Percentiles rank a stretch among this genome's conserved stretches.
Evolutionary conservation across 495 filamentous ascomycete genomes (phyloP).

Genomic region (Cudoniella acicularis): DNA sequence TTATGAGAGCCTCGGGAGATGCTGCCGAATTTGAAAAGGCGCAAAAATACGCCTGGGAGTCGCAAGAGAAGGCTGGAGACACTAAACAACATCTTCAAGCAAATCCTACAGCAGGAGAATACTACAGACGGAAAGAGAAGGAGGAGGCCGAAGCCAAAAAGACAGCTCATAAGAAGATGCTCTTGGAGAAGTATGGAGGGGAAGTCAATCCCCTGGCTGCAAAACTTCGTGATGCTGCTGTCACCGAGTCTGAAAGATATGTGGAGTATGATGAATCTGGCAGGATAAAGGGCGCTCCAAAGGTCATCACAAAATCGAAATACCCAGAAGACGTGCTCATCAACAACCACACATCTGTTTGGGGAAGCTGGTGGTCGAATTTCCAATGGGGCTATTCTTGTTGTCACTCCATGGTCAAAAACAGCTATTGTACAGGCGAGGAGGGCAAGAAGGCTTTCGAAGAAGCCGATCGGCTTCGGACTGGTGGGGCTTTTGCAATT

Average conservation of each 20-base stretch:
- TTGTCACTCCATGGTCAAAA: slow-evolving; percentile 89
- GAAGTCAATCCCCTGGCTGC: slow-evolving; percentile 61
- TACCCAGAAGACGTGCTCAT: slow-evolving; percentile 82
- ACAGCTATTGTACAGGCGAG: slow-evolving; percentile 95
- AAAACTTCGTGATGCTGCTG: slow-evolving; percentile 59
- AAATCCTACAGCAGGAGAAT: slow-evolving; percentile 90
- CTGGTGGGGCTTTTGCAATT: slow-evolving; percentile 40
- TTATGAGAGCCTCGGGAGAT: slow-evolving; percentile 85
- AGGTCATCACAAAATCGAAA: slow-evolving; percentile 73
- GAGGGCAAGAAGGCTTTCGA: slow-evolving; percentile 73
- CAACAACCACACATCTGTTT: slow-evolving; percentile 91
- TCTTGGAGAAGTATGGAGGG: slow-evolving; percentile 84
- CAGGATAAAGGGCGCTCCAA: slow-evolving; percentile 81
- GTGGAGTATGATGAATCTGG: slow-evolving; percentile 93
- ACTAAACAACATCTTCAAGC: slow-evolving; percentile 85
- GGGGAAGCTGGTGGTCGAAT: slow-evolving; percentile 96
- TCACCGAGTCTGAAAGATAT: slow-evolving; percentile 81
- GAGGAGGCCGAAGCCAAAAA: slow-evolving; percentile 68
- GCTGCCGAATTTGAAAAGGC: slow-evolving; percentile 92
- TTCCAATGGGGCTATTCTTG: slow-evolving; percentile 98
- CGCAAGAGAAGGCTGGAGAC: slow-evolving; percentile 73
- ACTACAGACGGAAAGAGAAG: slow-evolving; percentile 71
- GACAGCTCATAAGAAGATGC: slow-evolving; percentile 60
- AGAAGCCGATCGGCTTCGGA: slow-evolving; percentile 56
- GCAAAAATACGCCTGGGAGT: slow-evolving; percentile 90